Evolutionary conservation across 2,329 filamentous ascomycete species (phyloP).

Genomic region (Apiospora arundinis): DNA sequence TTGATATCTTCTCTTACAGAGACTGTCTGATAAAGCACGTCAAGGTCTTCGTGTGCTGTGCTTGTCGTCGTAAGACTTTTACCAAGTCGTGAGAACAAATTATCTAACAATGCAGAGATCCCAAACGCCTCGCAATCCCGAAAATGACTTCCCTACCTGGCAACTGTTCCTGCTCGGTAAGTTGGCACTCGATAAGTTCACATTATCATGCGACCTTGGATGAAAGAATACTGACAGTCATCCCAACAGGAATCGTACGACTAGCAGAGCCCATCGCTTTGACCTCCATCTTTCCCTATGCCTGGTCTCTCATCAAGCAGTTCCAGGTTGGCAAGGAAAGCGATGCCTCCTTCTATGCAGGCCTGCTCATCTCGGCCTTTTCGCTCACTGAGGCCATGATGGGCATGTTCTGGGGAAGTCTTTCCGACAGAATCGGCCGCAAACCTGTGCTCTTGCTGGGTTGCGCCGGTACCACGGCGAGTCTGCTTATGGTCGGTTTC

Average conservation of each 20-base stretch:
- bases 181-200: slow-evolving; percentile 37
- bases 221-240: neutral
- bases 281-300: slow-evolving; percentile 92
- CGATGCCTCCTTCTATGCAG: slow-evolving; percentile 87
- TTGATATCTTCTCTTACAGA: neutral
- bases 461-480: slow-evolving; percentile 81
- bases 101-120: slow-evolving; percentile 57
- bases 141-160: slow-evolving; percentile 78
- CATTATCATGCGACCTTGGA: neutral
- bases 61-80: slow-evolving; percentile 52
- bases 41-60: slow-evolving; percentile 43
- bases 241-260: slow-evolving; percentile 78
- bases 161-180: slow-evolving; percentile 87
- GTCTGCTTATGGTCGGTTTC: slow-evolving; percentile 83
- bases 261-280: slow-evolving; percentile 92
- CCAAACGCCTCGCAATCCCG: slow-evolving; percentile 47
- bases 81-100: slow-evolving; percentile 51
- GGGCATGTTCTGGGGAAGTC: slow-evolving; percentile 85
- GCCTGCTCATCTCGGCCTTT: slow-evolving; percentile 86
- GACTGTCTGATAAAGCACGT: neutral
- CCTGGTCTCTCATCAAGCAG: slow-evolving; percentile 81
- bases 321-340: slow-evolving; percentile 74
- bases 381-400: slow-evolving; percentile 82
- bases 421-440: slow-evolving; percentile 82
- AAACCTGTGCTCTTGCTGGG: slow-evolving; percentile 86